Base-by-base conservation (phyloP, 495 filamentous ascomycete genomes). In the Bombardia bombarda region DNA sequence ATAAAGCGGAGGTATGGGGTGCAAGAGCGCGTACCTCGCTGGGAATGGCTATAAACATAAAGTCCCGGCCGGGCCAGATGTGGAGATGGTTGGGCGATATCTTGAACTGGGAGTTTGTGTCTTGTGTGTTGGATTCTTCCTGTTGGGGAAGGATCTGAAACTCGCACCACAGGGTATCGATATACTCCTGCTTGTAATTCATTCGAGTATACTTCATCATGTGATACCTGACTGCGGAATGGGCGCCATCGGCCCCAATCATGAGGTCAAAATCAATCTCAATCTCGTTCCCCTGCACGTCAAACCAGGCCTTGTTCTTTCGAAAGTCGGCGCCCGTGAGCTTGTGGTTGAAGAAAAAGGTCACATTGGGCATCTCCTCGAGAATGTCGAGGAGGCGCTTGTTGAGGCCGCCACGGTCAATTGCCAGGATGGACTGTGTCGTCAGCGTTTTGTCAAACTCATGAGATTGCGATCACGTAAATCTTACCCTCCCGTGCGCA, bases 11-110 rank as follows among this genome's bases (percentile, higher is more conserved):
- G n/a, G n/a, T n/a, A n/a, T n/a, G n/a, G n/a, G n/a, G n/a, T n/a
- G n/a, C n/a, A 37, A 24, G 24, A 13, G 21, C 16, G 45, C 70
- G 34, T 60, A 78, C 76, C 12, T 80, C 68, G 39, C 82, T 87
- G 0, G 92, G 90, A 20, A 99, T 86, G 16, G 92, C 92, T 53
- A 99, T 97, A 64, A 99, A 99, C 92, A 99, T 97, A 57, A 87
- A 85, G 10, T 86, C 77, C 48, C 79, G 79, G 18, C 83, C 87
- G 1, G 92, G 92, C 92, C 92, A 99, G 63, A 99, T 99, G 60
- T 99, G 92, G 2, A 99, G 74, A 54, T 97, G 87, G 58, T 95
- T 84, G 13, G 87, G 86, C 0, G 85, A 87, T 42, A 96, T 86
- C 23, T 68, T 68, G 58, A 90, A 99, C 47, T 68, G 74, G 21